A percentile compares a stretch with the other conserved stretches of the same genome.
Conservation (phyloP, 1,139 yeast species). For the Candida sp. region DNA sequence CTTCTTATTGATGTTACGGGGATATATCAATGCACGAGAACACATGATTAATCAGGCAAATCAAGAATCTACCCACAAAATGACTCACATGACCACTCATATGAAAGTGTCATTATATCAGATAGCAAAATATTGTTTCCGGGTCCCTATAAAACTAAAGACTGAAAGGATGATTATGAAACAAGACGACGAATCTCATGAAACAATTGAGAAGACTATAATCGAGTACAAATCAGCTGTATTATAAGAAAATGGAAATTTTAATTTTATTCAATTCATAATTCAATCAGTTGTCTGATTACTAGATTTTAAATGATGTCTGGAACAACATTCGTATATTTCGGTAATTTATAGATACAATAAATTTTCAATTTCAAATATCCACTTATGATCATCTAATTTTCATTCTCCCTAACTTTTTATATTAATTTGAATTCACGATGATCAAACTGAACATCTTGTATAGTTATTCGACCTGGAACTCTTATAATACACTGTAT, state of each 20-base stretch:
- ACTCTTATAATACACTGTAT: too few relatives aligned
- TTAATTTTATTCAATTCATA: too few relatives aligned
- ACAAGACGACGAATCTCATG: not conserved
- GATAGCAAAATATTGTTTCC: not conserved
- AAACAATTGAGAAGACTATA: not conserved
- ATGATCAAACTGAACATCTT: too few relatives aligned
- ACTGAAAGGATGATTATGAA: not conserved
- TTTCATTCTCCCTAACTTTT: too few relatives aligned
- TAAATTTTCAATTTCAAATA: too few relatives aligned
- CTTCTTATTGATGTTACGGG: slow-evolving; percentile 38
- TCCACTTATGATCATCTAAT: too few relatives aligned
- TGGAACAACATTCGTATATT: too few relatives aligned
- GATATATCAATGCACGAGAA: slow-evolving; percentile 48
- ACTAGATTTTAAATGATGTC: too few relatives aligned
- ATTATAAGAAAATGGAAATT: not conserved
- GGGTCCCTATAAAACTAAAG: not conserved
- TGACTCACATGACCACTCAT: not conserved
- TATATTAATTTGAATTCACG: too few relatives aligned
- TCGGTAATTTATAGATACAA: too few relatives aligned
- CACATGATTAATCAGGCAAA: slow-evolving; percentile 10
- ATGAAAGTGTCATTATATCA: not conserved
- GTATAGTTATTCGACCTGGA: too few relatives aligned
- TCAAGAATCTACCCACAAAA: not conserved
- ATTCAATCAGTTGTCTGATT: too few relatives aligned
- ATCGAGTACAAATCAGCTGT: not conserved